Percentiles rank a stretch among this genome's conserved stretches.
Evolutionary conservation across 179 eudicot species (phyloP).

Genomic region (Camellia oleifera): DNA sequence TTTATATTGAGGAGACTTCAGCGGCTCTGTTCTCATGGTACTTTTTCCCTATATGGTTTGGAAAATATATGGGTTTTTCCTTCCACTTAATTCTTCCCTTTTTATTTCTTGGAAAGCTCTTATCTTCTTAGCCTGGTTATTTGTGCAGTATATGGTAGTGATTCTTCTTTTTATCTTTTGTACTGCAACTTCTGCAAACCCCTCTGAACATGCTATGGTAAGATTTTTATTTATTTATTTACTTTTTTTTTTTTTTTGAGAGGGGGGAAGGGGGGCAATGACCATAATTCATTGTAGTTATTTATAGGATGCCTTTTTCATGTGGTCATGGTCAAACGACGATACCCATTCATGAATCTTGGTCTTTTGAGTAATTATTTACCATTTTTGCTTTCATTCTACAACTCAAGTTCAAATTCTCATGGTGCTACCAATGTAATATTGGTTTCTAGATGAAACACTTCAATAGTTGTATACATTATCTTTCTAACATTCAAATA

Average conservation of each 20-base stretch:
- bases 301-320: too few relatives aligned
- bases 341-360: too few relatives aligned
- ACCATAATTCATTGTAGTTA: too few relatives aligned
- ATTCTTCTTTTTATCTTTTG: slow-evolving; percentile 82
- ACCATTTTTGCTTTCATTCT: too few relatives aligned
- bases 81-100: neutral
- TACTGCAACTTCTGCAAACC: slow-evolving; percentile 94
- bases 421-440: too few relatives aligned
- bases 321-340: too few relatives aligned
- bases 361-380: too few relatives aligned
- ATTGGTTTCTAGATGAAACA: too few relatives aligned
- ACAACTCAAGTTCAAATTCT: too few relatives aligned
- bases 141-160: slow-evolving; percentile 83
- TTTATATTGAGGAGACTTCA: slow-evolving; percentile 87
- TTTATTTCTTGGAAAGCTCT: neutral
- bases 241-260: neutral
- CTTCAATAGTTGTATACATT: too few relatives aligned
- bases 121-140: slow-evolving; percentile 20
- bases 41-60: slow-evolving; percentile 2
- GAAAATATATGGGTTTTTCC: neutral
- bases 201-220: slow-evolving; percentile 85
- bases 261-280: too few relatives aligned
- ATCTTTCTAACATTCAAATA: too few relatives aligned
- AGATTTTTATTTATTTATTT: slow-evolving; percentile 2
- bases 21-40: slow-evolving; percentile 91